A percentile compares a stretch with the other conserved stretches of the same genome.
Evolutionary conservation across 2,329 filamentous ascomycete species (phyloP).

Genomic region (Cryphonectria radicalis): DNA sequence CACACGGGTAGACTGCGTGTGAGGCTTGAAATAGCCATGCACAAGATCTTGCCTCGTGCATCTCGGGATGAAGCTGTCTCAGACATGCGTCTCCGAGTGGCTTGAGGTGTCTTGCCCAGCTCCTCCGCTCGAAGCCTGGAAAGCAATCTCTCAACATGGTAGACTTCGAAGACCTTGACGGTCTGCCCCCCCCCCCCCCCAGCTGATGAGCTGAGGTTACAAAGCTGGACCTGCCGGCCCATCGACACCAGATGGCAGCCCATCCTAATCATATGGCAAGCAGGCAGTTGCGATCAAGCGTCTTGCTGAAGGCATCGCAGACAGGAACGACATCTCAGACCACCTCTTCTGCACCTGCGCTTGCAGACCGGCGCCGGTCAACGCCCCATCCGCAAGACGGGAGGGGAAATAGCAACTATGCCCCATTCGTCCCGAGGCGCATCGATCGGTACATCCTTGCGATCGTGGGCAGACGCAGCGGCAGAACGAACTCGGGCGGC

Average conservation of each 20-base stretch:
- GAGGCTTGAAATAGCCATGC: slow-evolving; percentile 13
- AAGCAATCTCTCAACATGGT: not conserved
- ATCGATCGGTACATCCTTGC: not conserved
- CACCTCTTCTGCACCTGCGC: not conserved
- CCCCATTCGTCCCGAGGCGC: not conserved
- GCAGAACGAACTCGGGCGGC: not conserved
- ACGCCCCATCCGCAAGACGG: not conserved
- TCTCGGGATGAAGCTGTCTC: slow-evolving; percentile 22
- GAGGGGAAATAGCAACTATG: not conserved
- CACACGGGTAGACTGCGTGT: not conserved
- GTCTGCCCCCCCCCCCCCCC: not conserved
- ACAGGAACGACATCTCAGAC: not conserved
- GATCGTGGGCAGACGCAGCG: not conserved
- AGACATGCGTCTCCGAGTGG: slow-evolving; percentile 25
- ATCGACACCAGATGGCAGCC: not conserved
- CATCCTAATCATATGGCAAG: not conserved
- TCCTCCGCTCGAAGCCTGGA: not conserved
- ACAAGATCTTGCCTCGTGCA: slow-evolving; percentile 18
- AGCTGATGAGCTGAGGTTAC: not conserved
- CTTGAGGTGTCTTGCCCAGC: slow-evolving; percentile 22
- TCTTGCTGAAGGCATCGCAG: not conserved
- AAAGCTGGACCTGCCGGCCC: not conserved
- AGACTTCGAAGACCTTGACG: not conserved
- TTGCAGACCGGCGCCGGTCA: slow-evolving; percentile 10
- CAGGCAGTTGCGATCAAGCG: not conserved